Evolutionary conservation across 1,284 basidiomycete species (phyloP).

Genomic region (Xerocomus minutiporus): DNA sequence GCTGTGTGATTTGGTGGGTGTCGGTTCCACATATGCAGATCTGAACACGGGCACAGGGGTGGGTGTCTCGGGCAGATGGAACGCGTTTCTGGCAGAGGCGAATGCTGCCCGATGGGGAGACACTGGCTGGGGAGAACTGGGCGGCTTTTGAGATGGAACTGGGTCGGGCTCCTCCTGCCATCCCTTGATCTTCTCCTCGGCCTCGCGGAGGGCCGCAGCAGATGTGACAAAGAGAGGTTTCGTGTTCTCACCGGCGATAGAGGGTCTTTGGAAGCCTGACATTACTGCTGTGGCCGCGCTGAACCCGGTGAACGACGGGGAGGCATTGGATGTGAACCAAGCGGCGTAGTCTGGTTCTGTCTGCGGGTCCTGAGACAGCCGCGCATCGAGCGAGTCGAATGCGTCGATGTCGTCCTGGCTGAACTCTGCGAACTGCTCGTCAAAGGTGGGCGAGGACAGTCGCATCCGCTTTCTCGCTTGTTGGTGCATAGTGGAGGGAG

Average conservation of each 20-base stretch:
- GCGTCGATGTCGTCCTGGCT: conserved; percentile 55
- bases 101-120: conserved; percentile 39
- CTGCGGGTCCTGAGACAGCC: conserved; percentile 40
- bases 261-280: conserved; percentile 20
- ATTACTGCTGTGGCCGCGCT: conserved; percentile 27
- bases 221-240: conserved; percentile 48
- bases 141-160: conserved; percentile 1
- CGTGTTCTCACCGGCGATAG: conserved; percentile 8
- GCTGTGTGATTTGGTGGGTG: neutral
- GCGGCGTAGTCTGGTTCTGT: conserved; percentile 46
- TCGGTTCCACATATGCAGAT: conserved; percentile 4
- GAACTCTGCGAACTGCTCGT: conserved; percentile 48
- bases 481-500: neutral
- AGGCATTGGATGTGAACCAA: conserved; percentile 49
- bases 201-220: conserved; percentile 52
- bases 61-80: conserved; percentile 35
- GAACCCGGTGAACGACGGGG: conserved; percentile 36
- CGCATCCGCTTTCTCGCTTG: conserved; percentile 49
- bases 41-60: conserved; percentile 24
- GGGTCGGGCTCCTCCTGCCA: conserved; percentile 47
- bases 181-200: conserved; percentile 48
- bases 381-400: conserved; percentile 51
- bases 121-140: conserved; percentile 6
- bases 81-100: conserved; percentile 40
- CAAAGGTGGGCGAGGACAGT: conserved; percentile 67